Base-by-base conservation (phyloP, 345 rosid genomes). In the Citrus unshiu region DNA sequence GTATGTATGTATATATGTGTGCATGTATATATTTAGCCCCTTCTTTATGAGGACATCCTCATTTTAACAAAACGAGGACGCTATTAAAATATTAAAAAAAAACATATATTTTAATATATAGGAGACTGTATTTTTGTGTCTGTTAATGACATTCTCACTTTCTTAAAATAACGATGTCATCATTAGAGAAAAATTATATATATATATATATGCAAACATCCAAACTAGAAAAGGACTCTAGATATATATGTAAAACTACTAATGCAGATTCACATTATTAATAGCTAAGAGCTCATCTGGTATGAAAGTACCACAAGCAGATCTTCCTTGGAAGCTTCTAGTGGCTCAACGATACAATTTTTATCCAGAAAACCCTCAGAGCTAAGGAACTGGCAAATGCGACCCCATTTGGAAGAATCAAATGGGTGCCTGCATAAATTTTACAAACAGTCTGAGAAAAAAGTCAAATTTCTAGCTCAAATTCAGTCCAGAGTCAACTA, bases 371-470 rank as follows among this genome's bases (percentile, higher is more conserved):
- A 83, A 79, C 89, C 91, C 72, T 88, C 95, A 5, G 82, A 70
- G 51, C 75, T 67, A 39, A 95, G 92, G 73, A 89, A 92, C 37
- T 59, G 87, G 83, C 97, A 90, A 75, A 95, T 85, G 40, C 97
- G 86, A 58, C 98, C 93, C 99, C 98, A 95, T 78, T 95, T 95
- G 21, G 91, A 84, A 65, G 99, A 95, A 88, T 95, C 99, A 81
- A 93, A 95, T 18, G 98, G 97, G 68, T 95, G 97, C 90, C 99
- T 91, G 72, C 85, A 84, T 79, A 49, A 74, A 70, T 82, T 54
- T 49, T 67, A 75, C 16, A 60, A 32, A 57, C 0, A 54, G 60
- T 24, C 39, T 21, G 40, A 30, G 57, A 71, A 39, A 40, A 66
- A 68, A 56, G 57, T 30, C 18, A 21, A 51, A 56, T 67, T 37